Evolutionary conservation across 2,329 filamentous ascomycete species (phyloP).

Genomic region (Hirsutella minnesotensis): DNA sequence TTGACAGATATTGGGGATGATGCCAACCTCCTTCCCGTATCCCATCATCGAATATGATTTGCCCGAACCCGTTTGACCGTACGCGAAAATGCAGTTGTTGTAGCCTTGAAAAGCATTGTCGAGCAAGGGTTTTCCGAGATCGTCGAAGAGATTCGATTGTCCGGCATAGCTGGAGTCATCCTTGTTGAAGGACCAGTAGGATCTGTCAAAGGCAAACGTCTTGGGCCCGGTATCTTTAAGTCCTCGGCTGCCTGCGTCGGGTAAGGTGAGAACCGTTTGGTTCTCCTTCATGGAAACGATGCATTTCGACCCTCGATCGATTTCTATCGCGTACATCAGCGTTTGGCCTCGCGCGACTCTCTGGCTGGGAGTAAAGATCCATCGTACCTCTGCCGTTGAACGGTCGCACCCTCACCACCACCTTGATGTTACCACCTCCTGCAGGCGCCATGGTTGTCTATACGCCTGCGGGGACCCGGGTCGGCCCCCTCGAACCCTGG

Average conservation of each 20-base stretch:
- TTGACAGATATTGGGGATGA: conserved; percentile 93
- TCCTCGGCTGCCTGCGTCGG: conserved; percentile 53
- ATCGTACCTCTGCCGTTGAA: conserved; percentile 83
- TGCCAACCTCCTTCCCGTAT: conserved; percentile 88
- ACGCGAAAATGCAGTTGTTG: conserved; percentile 99
- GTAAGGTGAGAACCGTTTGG: conserved; percentile 77
- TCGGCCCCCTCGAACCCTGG: conserved; percentile 19
- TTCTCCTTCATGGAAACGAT: conserved; percentile 92
- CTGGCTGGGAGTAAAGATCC: background rate
- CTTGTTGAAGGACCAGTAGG: conserved; percentile 95
- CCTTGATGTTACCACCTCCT: conserved; percentile 96
- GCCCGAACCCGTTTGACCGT: conserved; percentile 94
- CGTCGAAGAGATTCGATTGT: conserved; percentile 78
- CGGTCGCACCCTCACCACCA: conserved; percentile 90
- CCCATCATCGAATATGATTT: conserved; percentile 99
- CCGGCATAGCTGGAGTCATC: conserved; percentile 73
- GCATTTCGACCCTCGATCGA: conserved; percentile 85
- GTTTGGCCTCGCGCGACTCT: background rate
- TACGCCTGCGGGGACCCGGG: conserved; percentile 21
- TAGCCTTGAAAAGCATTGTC: conserved; percentile 98
- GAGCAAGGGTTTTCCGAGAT: conserved; percentile 78
- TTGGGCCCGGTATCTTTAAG: conserved; percentile 64
- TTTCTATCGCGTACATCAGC: conserved; percentile 46
- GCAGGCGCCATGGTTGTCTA: conserved; percentile 29
- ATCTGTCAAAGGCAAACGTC: conserved; percentile 89